A percentile compares a stretch with the other conserved stretches of the same genome.
Evolutionary conservation across 2,329 filamentous ascomycete genomes (phyloP).

Genomic region (Curvularia hawaiiensis): DNA sequence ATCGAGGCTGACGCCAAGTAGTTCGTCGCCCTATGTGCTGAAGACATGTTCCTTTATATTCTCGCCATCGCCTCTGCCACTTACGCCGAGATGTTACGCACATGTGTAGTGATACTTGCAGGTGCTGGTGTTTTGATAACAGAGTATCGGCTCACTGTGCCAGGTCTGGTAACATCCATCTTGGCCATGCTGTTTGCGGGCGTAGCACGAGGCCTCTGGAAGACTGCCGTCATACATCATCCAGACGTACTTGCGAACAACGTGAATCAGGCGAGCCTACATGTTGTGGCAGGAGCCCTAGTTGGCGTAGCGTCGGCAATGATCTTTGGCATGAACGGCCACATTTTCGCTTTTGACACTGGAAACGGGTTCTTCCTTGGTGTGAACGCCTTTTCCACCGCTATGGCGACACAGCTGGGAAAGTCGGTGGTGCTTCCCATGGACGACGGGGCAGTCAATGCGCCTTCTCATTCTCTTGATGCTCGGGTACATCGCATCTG

Average conservation of each 20-base stretch:
- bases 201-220: constrained; percentile 18
- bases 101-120: constrained; percentile 16
- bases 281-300: constrained; percentile 7
- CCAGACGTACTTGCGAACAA: constrained; percentile 5
- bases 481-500: background rate
- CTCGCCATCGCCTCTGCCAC: constrained; percentile 7
- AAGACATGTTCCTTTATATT: constrained; percentile 19
- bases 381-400: constrained; percentile 18
- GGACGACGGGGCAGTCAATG: constrained; percentile 2
- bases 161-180: constrained; percentile 25
- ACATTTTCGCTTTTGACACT: constrained; percentile 12
- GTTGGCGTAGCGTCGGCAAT: constrained; percentile 10
- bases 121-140: constrained; percentile 25
- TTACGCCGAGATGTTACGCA: constrained; percentile 19
- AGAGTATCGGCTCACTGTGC: constrained; percentile 33
- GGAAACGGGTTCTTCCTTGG: constrained; percentile 15
- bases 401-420: constrained; percentile 18
- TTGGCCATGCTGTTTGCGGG: constrained; percentile 29
- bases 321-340: constrained; percentile 7
- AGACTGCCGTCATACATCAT: constrained; percentile 11
- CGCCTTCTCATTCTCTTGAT: background rate
- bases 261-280: background rate
- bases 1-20: constrained; percentile 8
- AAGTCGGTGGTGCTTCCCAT: constrained; percentile 26
- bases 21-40: constrained; percentile 23